Conservation (phyloP, 2,329 filamentous ascomycete genomes). For the Pezicula radicicola region DNA sequence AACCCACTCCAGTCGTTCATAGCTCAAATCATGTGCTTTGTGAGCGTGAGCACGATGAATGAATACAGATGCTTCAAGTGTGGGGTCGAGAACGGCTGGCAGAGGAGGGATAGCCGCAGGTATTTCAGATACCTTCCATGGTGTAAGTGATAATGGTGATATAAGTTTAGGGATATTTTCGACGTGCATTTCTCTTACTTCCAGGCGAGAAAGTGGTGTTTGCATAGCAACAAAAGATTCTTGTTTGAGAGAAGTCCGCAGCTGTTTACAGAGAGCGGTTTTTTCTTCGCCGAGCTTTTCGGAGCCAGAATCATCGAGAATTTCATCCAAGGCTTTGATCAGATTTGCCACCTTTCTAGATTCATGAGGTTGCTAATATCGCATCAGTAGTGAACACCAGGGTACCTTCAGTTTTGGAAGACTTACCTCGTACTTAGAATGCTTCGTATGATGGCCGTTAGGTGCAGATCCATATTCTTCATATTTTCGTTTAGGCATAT, state of each 20-base stretch:
- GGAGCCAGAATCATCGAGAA: slow-evolving; percentile 14
- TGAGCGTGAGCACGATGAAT: slow-evolving; percentile 48
- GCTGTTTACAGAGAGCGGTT: slow-evolving; percentile 14
- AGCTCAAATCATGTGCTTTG: slow-evolving; percentile 39
- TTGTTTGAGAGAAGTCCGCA: slow-evolving; percentile 14
- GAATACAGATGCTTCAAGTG: slow-evolving; percentile 61
- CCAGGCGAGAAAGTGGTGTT: background rate
- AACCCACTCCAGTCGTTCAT: slow-evolving; percentile 84
- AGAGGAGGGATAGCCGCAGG: slow-evolving; percentile 50
- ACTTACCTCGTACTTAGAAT: background rate
- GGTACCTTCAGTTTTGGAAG: background rate
- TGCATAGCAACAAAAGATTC: background rate
- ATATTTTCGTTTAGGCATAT: slow-evolving; percentile 3
- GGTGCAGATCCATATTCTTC: background rate
- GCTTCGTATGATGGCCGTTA: background rate
- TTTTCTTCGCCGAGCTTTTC: slow-evolving; percentile 16
- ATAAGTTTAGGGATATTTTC: slow-evolving; percentile 17
- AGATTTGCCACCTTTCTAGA: slow-evolving; percentile 18
- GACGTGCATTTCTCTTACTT: background rate
- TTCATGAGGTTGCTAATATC: background rate
- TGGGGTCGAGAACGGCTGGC: slow-evolving; percentile 56
- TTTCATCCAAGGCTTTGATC: slow-evolving; percentile 21
- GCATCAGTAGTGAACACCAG: background rate
- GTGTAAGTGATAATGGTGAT: slow-evolving; percentile 31
- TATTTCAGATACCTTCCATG: slow-evolving; percentile 51